Evolutionary conservation across 306 rosid species (phyloP), one percentile per base, ranked within the genome.

Genomic region (Corylus americana): DNA sequence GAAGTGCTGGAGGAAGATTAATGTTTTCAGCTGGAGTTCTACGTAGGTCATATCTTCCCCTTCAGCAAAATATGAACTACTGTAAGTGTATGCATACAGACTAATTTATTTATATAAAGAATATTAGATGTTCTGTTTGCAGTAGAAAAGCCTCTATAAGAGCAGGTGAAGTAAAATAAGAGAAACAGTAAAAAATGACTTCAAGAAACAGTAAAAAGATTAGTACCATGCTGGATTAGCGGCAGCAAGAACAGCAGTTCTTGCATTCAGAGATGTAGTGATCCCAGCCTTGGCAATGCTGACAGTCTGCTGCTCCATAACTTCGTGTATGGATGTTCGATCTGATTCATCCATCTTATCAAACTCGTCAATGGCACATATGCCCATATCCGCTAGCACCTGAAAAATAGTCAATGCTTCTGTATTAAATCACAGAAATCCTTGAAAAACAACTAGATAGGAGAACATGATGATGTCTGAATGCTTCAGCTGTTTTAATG

Each of bases 211-310:
- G 48, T 48, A 54, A 55, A 75, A 83, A 57, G 45, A 73, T 31
- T 20, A 27, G 68, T 87, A 96, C 99, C 99, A 93, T 66, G 99
- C 99, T 35, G 98, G 99, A 88, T 96, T 93, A 75, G 99, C 99
- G 77, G 99, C 99, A 83, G 99, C 94, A 85, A 91, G 98, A 67
- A 93, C 97, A 76, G 98, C 99, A 78, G 99, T 93, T 85, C 99
- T 91, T 72, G 99, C 99, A 89, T 96, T 96, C 79, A 96, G 85
- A 35, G 99, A 96, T 17, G 99, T 96, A 53, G 98, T 93, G 84
- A 95, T 95, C 57, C 99, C 99, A 74, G 98, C 99, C 89, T 96
- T 96, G 80, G 99, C 99, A 81, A 96, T 96, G 90, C 99, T 96
- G 83, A 96, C 99, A 45, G 98, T 96, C 82, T 96, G 99, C 86